Evolutionary conservation across 805 yeast species (phyloP).

Genomic region (Wickerhamomyces bisporus): DNA sequence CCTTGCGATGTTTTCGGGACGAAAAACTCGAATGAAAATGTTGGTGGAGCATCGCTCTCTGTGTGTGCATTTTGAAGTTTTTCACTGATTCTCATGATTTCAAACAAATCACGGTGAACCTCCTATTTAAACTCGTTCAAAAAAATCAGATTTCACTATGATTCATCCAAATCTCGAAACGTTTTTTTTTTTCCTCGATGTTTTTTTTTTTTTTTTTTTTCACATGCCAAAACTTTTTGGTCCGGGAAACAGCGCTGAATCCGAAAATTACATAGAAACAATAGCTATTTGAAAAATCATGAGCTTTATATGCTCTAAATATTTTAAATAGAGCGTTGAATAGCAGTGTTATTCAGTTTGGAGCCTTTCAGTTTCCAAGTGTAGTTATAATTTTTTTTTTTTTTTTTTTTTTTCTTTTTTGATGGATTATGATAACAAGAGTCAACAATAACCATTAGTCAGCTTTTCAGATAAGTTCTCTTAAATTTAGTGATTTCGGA

Average conservation of each 20-base stretch:
- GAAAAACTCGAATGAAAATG: slow-evolving; percentile 94
- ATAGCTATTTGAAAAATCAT: slow-evolving; percentile 1
- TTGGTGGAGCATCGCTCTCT: slow-evolving; percentile 38
- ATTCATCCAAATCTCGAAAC: no score
- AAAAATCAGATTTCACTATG: background rate
- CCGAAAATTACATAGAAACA: no score
- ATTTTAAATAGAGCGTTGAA: no score
- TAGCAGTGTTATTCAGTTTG: no score
- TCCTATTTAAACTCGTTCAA: no score
- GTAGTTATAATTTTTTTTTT: slow-evolving; percentile 1
- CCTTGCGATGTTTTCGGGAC: slow-evolving; percentile 98
- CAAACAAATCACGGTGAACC: no score
- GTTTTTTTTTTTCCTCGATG: slow-evolving; percentile 5
- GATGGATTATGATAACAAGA: no score
- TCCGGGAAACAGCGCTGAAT: slow-evolving; percentile 11
- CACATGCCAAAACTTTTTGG: slow-evolving; percentile 8
- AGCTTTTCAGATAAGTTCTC: slow-evolving; percentile 3
- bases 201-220: slow-evolving; percentile 4
- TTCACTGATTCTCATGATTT: slow-evolving; percentile 34
- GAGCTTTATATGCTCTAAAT: background rate
- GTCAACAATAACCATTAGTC: background rate
- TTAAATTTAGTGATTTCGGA: slow-evolving; percentile 18
- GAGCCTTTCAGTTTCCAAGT: no score
- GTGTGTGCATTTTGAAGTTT: slow-evolving; percentile 29
- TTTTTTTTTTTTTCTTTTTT: no score